These are phyloP conservation scores for Fusarium fracticaudum DNA, from an alignment of 2,329 filamentous ascomycete genomes.

Conservation along the genomic window DNA sequence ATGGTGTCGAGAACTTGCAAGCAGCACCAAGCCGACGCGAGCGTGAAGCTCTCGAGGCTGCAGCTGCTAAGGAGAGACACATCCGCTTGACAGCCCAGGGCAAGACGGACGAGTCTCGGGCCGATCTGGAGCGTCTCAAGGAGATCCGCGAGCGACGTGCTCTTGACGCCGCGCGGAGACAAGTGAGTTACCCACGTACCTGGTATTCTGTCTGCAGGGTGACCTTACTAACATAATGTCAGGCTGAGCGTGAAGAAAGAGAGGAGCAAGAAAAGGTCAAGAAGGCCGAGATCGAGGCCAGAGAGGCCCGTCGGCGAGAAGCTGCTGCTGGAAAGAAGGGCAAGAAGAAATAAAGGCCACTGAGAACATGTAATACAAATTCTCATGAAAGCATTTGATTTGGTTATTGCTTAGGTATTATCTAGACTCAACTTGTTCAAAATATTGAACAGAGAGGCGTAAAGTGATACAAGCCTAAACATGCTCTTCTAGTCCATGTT, in stretches of 20 bases:
- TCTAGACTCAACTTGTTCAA: background rate
- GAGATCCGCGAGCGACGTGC: conserved; percentile 88
- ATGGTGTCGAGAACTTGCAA: conserved; percentile 65
- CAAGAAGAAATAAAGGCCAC: conserved; percentile 55
- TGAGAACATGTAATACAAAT: background rate
- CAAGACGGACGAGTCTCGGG: conserved; percentile 95
- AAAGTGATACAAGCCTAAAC: background rate
- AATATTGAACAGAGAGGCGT: background rate
- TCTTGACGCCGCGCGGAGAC: conserved; percentile 82
- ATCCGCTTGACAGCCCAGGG: conserved; percentile 92
- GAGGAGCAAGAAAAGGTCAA: conserved; percentile 61
- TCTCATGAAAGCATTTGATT: background rate
- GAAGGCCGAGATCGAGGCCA: conserved; percentile 62
- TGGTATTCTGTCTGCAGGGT: too few relatives aligned
- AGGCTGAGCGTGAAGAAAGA: conserved; percentile 68
- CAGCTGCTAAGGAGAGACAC: conserved; percentile 88
- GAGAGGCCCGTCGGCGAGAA: conserved; percentile 63
- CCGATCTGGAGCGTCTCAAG: conserved; percentile 84
- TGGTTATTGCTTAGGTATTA: background rate
- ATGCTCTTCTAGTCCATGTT: background rate
- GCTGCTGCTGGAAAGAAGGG: conserved; percentile 59
- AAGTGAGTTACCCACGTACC: conserved; percentile 59
- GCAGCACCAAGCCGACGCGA: conserved; percentile 61
- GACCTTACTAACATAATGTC: conserved; percentile 32
- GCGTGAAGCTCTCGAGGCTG: conserved; percentile 82